These are phyloP conservation scores for Saprolegnia parasitica DNA, from an alignment of 352 stramenopile genomes.

Conservation along the genomic window DNA sequence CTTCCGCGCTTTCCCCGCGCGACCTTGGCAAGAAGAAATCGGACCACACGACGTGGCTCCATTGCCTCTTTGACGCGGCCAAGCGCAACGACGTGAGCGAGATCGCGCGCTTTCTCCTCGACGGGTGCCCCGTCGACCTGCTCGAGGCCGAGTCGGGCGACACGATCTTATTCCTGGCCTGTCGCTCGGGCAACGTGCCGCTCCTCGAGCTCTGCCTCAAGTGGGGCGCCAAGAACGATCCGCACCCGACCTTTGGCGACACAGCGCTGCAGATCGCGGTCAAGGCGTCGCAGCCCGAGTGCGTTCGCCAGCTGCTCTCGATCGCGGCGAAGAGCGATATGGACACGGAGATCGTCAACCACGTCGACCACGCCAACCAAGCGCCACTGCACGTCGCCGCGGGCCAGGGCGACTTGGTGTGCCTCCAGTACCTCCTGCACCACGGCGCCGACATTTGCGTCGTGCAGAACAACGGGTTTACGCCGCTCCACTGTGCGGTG, in stretches of 20 bases:
- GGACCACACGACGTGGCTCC: slow-evolving; percentile 45
- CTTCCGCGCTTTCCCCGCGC: slow-evolving; percentile 39
- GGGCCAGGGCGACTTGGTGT: slow-evolving; percentile 59
- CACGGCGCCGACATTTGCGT: slow-evolving; percentile 79
- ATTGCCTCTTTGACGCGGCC: slow-evolving; percentile 53
- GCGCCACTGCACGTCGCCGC: slow-evolving; percentile 75
- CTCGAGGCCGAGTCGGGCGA: slow-evolving; percentile 66
- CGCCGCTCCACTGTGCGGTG: slow-evolving; percentile 71
- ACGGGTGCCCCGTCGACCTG: slow-evolving; percentile 74
- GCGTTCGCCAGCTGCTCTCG: slow-evolving; percentile 52
- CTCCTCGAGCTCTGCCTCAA: slow-evolving; percentile 69
- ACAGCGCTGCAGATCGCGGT: slow-evolving; percentile 76
- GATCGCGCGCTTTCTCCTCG: slow-evolving; percentile 45
- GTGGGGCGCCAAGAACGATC: slow-evolving; percentile 79
- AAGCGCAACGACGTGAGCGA: slow-evolving; percentile 40
- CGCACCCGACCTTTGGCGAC: slow-evolving; percentile 79
- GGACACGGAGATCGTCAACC: slow-evolving; percentile 83
- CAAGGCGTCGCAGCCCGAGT: slow-evolving; percentile 51
- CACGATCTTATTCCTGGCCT: slow-evolving; percentile 77
- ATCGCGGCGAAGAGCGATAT: slow-evolving; percentile 81
- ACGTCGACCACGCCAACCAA: slow-evolving; percentile 77
- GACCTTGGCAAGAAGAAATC: not conserved
- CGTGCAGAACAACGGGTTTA: slow-evolving; percentile 73
- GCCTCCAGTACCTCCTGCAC: slow-evolving; percentile 65
- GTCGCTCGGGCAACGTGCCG: slow-evolving; percentile 47